Base-by-base conservation (phyloP, 306 rosid genomes). In the Quercus cerris region DNA sequence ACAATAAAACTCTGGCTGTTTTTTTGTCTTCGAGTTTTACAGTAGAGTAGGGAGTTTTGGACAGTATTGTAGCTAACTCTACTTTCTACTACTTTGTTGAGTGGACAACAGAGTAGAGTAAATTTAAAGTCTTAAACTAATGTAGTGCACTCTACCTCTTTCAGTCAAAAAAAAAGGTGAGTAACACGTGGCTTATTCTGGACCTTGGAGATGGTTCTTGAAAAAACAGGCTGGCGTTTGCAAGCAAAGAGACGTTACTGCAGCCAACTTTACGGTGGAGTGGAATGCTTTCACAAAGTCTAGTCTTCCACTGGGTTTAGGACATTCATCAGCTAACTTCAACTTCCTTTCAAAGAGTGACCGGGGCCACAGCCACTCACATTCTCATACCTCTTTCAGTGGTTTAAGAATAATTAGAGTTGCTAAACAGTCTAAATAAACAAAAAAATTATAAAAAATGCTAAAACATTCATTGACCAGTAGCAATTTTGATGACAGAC, bases 191-290 rank as follows among this genome's bases (percentile, higher is more conserved):
- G n/a, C 69, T 58, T 75, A 28, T 22, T 25, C 4, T 38, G 27
- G 5, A 15, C 70, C 25, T 56, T 28, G 19, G 15, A 54, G 19
- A 55, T 17, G 38, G 69, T 28, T 79, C 56, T 70, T 59, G 33
- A 54, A 70, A 70, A 52, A 61, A 70, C 88, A 81, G 72, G 71
- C 84, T 81, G 88, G 88, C 81, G 31, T 38, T 57, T 31, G 17
- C 76, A 67, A 49, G 17, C 76, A 67, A 49, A 78, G 61, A 15
- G 56, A 28, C 46, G 70, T 80, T 72, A 12, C 77, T 69, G 72
- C 20, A 19, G 72, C 27, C 3, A 8, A 22, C 27, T 67, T 67
- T 67, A 67, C 9, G 14, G 41, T 67, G 14, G 72, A 4, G 41
- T 67, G 14, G 72, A 1, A 22, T 67, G 25, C 51, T 33, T 8